phyloP scores from a whole-genome alignment of 441 rosid genomes.

The Isatis lusitanica region DNA sequence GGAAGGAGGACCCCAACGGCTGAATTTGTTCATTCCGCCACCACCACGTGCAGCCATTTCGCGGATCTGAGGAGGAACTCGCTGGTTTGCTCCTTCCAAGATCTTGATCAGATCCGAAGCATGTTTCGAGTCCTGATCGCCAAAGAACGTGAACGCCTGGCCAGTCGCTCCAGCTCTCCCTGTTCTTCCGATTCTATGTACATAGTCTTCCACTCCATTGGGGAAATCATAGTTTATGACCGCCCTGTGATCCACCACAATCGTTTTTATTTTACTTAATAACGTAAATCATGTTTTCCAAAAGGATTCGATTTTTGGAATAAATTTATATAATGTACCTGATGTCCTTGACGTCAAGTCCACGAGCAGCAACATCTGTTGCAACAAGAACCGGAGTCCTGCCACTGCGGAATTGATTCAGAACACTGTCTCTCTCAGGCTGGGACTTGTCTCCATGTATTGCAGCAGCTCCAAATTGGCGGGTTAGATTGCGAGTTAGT shows the following conservation, averaged over 20 bases:
- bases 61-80: constrained; percentile 82
- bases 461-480: constrained; percentile 93
- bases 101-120: constrained; percentile 89
- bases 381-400: constrained; percentile 97
- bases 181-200: constrained; percentile 97
- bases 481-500: constrained; percentile 80
- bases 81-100: constrained; percentile 91
- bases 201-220: constrained; percentile 96
- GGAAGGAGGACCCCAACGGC: constrained; percentile 68
- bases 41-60: constrained; percentile 87
- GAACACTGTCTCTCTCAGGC: constrained; percentile 84
- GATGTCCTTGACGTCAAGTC: constrained; percentile 93
- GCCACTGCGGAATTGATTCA: constrained; percentile 86
- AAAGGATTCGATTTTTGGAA: neutral
- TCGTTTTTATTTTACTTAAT: neutral
- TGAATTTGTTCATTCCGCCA: constrained; percentile 65
- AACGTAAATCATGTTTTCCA: neutral
- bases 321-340: constrained; percentile 44
- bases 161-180: constrained; percentile 99
- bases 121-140: constrained; percentile 89
- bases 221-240: constrained; percentile 96
- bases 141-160: constrained; percentile 76
- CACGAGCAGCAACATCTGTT: constrained; percentile 99
- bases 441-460: constrained; percentile 99
- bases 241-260: constrained; percentile 52